Conservation (phyloP, 2,329 filamentous ascomycete genomes). For the Trichoderma koningiopsis region DNA sequence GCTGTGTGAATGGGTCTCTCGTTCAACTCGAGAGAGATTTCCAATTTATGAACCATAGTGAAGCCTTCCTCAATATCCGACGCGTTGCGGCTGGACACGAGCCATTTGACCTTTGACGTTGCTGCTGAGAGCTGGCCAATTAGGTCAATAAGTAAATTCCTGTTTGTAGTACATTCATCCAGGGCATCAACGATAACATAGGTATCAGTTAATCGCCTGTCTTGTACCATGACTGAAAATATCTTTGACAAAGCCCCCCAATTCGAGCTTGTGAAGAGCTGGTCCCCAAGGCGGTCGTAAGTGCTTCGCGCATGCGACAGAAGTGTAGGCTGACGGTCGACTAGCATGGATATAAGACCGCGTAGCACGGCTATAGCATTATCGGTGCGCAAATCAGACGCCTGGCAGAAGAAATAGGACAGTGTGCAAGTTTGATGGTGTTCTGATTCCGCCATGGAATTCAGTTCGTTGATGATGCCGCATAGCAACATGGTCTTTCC, state of each 20-base stretch:
- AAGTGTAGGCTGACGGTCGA: constrained; percentile 38
- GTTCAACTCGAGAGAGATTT: background rate
- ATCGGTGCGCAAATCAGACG: constrained; percentile 38
- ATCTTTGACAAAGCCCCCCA: constrained; percentile 41
- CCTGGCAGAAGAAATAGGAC: constrained; percentile 28
- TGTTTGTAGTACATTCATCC: constrained; percentile 40
- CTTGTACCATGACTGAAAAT: constrained; percentile 43
- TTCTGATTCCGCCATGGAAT: background rate
- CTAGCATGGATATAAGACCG: constrained; percentile 47
- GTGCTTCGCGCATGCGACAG: constrained; percentile 38
- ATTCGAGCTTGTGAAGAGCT: constrained; percentile 44
- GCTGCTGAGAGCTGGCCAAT: constrained; percentile 35
- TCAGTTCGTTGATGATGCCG: constrained; percentile 36
- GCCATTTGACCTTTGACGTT: constrained; percentile 25
- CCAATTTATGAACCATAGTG: background rate
- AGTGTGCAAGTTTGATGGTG: no score
- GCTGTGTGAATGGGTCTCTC: background rate
- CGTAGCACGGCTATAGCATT: constrained; percentile 45
- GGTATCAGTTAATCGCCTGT: constrained; percentile 33
- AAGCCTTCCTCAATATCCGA: constrained; percentile 26
- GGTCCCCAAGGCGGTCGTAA: constrained; percentile 39
- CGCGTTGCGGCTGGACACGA: constrained; percentile 17
- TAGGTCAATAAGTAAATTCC: constrained; percentile 44
- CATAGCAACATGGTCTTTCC: constrained; percentile 50
- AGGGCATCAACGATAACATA: constrained; percentile 50